Evolutionary conservation across 139 green algal species (phyloP), one percentile per base, ranked within the genome.

Genomic region (Gonium pectorale): DNA sequence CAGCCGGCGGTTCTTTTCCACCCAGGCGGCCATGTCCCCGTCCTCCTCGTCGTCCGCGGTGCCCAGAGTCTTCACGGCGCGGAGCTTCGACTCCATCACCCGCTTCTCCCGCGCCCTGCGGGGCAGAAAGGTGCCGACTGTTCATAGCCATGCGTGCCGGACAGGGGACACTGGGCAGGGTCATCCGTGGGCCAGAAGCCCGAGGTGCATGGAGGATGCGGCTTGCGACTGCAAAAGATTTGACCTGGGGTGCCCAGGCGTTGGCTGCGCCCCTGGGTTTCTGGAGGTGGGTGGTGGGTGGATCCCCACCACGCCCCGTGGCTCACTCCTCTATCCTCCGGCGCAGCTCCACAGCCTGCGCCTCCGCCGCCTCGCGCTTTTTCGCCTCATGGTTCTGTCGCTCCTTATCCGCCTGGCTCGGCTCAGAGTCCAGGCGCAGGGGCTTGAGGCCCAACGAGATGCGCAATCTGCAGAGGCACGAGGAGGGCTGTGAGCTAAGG

Each of bases 361-460:
- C 35, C 27, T 67, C 79, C 27, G 60, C 64, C 26, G 77, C 64
- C 33, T 49, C 46, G 5, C 37, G 41, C 64, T 85, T 85, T 24
- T 77, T 85, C 3, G 64, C 79, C 51, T 70, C 64, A 77, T 75
- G 56, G 38, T 80, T 79, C 49, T 51, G 67, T 11, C 64, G 86
- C 80, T 70, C 43, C 56, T 82, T 51, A 2, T 73, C 43, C 5
- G 60, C 77, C 33, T 83, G 19, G 63, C 29, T 85, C 33, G 46
- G 46, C 43, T 38, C 69, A 0, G 40, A 60, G 31, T 83, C 87
- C 51, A 83, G 67, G 22, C 43, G 83, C 35, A 97, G 86, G 1
- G 94, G 94, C 86, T 95, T 94, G 5, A 97, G 72, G 24, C 94
- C 94, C 33, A 97, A 70, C 1, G 90, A 93, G 0, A 90, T 86